Base-by-base conservation (phyloP, 371 early-diverging fungal species). In the Zopfochytrium polystomum region DNA sequence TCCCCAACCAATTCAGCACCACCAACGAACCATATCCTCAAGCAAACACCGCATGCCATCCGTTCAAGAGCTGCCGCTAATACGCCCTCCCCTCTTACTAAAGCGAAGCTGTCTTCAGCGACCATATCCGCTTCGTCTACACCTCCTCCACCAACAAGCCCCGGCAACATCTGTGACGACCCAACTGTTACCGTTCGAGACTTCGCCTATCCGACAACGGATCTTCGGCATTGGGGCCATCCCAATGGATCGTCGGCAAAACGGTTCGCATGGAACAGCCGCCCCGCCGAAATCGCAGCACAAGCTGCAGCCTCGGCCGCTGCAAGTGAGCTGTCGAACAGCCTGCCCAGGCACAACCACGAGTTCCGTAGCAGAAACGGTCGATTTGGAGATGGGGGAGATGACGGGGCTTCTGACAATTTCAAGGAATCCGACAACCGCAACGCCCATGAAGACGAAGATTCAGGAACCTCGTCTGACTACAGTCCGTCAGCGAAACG, bases 201-300 rank as follows among this genome's bases (percentile, higher is more conserved):
- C 45, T 55, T 55, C 46, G 56, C 29, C 27, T 55, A 30, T 27
- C 26, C 56, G 4, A 22, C 45, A n/a, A 31, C 15, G n/a, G 56
- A 55, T 27, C 25, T 22, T 27, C 42, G 56, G 15, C 56, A 44
- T 15, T 44, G 30, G 30, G 56, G 56, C 22, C 56, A 38, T 27
- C 56, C 56, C 1, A n/a, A 44, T 6, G 29, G 43, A 6, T 26
- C 6, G n/a, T 44, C 29, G 29, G 26, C 18, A 27, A 22, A 15
- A 11, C 22, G 15, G 23, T 29, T 45, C 44, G 22, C 9, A 32
- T 43, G 33, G 15, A 2, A 22, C 11, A 7, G 18, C 25, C 4
- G 18, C 42, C n/a, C 55, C 18, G 1, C 15, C 20, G 15, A 15
- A 54, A 18, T 15, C 35, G 2, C 42, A 11, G 5, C 22, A 32